Conservation (phyloP, 768 basidiomycete genomes). For the Panellus pusillus region DNA sequence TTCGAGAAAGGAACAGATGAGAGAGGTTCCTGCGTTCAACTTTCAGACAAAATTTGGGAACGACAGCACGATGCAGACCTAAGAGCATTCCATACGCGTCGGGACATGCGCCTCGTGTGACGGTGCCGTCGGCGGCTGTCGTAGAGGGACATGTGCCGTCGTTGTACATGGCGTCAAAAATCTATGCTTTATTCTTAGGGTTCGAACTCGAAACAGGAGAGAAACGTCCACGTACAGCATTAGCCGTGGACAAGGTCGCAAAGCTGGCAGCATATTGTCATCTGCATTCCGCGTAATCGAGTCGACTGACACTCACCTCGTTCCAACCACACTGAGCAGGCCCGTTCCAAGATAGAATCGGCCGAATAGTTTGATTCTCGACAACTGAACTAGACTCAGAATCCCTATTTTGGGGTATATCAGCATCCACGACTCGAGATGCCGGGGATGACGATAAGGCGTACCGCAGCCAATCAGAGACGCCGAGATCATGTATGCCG, state of each 20-base stretch:
- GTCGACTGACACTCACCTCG: constrained; percentile 35
- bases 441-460: background rate
- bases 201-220: too few species aligned
- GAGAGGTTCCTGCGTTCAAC: constrained; percentile 56
- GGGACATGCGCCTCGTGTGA: constrained; percentile 63
- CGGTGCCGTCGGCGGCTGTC: constrained; percentile 55
- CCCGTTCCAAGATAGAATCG: constrained; percentile 80
- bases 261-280: constrained; percentile 4
- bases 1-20: constrained; percentile 78
- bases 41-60: background rate
- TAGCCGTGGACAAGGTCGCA: constrained; percentile 1
- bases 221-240: constrained; percentile 43
- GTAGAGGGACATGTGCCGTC: constrained; percentile 75
- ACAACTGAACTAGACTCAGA: constrained; percentile 78
- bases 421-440: too few species aligned
- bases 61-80: constrained; percentile 37
- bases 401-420: constrained; percentile 46
- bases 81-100: constrained; percentile 81
- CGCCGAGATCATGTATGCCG: constrained; percentile 79
- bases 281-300: background rate
- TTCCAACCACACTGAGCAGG: constrained; percentile 77
- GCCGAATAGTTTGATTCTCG: constrained; percentile 56
- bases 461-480: constrained; percentile 18
- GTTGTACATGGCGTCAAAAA: constrained; percentile 75
- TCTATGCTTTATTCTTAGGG: constrained; percentile 27